Percentiles rank a stretch among this genome's conserved stretches.
These are phyloP conservation scores for Crotalaria pallida DNA, from an alignment of 306 rosid genomes.

Conservation along the genomic window DNA sequence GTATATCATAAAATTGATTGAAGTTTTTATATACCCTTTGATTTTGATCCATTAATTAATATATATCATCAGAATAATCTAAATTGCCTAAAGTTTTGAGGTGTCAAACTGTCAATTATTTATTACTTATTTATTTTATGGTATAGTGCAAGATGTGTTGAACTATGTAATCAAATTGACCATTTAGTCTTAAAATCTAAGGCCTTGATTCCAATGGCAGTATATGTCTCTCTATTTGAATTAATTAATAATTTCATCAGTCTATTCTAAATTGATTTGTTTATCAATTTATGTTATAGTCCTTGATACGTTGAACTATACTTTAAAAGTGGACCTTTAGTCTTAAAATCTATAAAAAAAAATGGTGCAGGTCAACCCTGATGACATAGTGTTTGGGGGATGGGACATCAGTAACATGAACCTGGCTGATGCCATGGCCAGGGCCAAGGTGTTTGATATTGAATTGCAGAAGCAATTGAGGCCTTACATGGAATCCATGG, in stretches of 20 bases:
- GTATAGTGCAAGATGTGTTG: too few species aligned
- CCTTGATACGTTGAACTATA: not conserved
- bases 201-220: constrained; percentile 71
- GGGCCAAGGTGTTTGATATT: constrained; percentile 91
- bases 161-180: too few species aligned
- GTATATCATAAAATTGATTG: too few species aligned
- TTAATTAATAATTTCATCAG: not conserved
- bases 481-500: constrained; percentile 96
- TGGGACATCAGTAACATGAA: constrained; percentile 98
- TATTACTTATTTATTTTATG: too few species aligned
- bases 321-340: not conserved
- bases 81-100: too few species aligned
- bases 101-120: too few species aligned
- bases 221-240: not conserved
- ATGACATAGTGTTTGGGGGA: constrained; percentile 90
- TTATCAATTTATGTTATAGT: not conserved
- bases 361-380: constrained; percentile 90
- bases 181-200: too few species aligned
- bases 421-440: constrained; percentile 91
- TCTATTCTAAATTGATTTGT: not conserved
- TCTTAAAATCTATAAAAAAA: not conserved
- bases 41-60: not conserved
- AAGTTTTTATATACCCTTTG: not conserved
- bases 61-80: not conserved
- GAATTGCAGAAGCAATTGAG: constrained; percentile 95